A percentile compares a stretch with the other conserved stretches of the same genome.
phyloP scores from a whole-genome alignment of 1,139 yeast genomes.

The Kodamaea alishanica region DNA sequence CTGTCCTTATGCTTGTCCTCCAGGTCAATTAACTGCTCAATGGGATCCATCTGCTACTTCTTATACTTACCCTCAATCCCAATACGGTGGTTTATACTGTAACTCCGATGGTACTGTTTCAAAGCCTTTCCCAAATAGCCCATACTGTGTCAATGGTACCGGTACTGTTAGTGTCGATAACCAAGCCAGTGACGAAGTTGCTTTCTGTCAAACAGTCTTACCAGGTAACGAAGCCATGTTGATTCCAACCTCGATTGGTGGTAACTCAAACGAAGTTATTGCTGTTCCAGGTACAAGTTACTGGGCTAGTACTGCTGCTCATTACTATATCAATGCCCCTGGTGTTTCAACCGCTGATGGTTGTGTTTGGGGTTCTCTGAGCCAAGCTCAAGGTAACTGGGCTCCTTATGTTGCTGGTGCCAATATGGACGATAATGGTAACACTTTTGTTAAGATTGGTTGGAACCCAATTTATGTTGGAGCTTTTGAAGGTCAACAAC shows the following conservation, averaged over 20 bases:
- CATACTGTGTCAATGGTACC: constrained; percentile 71
- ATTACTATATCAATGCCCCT: constrained; percentile 81
- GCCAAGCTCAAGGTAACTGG: constrained; percentile 81
- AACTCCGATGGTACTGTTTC: constrained; percentile 63
- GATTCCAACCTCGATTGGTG: constrained; percentile 68
- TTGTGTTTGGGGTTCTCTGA: constrained; percentile 77
- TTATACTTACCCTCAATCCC: constrained; percentile 66
- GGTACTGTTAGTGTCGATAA: constrained; percentile 67
- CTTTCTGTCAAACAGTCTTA: constrained; percentile 87
- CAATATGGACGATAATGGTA: constrained; percentile 63
- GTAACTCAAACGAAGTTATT: constrained; percentile 39
- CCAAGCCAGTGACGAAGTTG: constrained; percentile 51
- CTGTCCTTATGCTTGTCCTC: constrained; percentile 88
- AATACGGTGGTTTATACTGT: constrained; percentile 80
- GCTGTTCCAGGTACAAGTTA: constrained; percentile 84
- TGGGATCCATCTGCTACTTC: constrained; percentile 63
- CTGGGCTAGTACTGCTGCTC: constrained; percentile 79
- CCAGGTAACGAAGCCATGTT: constrained; percentile 95
- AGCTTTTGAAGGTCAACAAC: constrained; percentile 50
- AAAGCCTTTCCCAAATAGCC: constrained; percentile 56
- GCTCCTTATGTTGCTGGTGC: constrained; percentile 92
- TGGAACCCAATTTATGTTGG: constrained; percentile 87
- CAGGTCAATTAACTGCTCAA: constrained; percentile 77
- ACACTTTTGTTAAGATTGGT: constrained; percentile 78
- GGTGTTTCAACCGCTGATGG: constrained; percentile 75